Base-by-base conservation (phyloP, 2,329 filamentous ascomycete genomes). In the Cytospora leucostoma region DNA sequence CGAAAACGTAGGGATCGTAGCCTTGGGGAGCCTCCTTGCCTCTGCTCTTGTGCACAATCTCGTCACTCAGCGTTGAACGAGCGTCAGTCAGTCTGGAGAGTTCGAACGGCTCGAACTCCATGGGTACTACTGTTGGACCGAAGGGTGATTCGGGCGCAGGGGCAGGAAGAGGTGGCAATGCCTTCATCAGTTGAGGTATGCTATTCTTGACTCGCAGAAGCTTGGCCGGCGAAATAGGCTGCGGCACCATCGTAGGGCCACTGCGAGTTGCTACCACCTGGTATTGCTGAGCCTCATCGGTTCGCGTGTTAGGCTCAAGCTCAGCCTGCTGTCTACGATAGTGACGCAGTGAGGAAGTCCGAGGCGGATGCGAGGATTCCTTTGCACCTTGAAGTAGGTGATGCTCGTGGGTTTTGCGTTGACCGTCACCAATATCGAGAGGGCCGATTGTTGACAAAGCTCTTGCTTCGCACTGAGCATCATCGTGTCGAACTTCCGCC, bases 141-240 rank as follows among this genome's bases (percentile, higher is more conserved):
- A 59, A 50, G 8, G 27, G 60, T 61, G 59, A 65, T 19, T 59
- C 60, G 52, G 58, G 61, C 32, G 56, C 54, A 19, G 63, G 59
- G 15, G 52, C 70, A 4, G 81, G 81, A 8, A 83, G 67, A 15
- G 78, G 74, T 15, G 82, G 82, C 50, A 84, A 67, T 27, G 79
- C 77, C 68, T 84, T 84, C 80, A 84, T 84, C 15, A 84, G 71
- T 49, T 78, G 77, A 7, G 82, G 79, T 58, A 82, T 80, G 66
- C 79, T 83, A 66, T 79, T 81, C 63, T 80, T 81, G 47, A 80
- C 73, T 58, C 75, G 79, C 19, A 82, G 73, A 66, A 79, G 74
- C 34, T 75, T 74, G 38, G 73, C 74, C 38, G 80, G 78, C 17
- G 80, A 84, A 4, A 82, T 78, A 15, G 80, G 80, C 53, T 79